A percentile compares a stretch with the other conserved stretches of the same genome.
phyloP scores from a whole-genome alignment of 1,139 yeast species.

The Yamadazyma aaseri region DNA sequence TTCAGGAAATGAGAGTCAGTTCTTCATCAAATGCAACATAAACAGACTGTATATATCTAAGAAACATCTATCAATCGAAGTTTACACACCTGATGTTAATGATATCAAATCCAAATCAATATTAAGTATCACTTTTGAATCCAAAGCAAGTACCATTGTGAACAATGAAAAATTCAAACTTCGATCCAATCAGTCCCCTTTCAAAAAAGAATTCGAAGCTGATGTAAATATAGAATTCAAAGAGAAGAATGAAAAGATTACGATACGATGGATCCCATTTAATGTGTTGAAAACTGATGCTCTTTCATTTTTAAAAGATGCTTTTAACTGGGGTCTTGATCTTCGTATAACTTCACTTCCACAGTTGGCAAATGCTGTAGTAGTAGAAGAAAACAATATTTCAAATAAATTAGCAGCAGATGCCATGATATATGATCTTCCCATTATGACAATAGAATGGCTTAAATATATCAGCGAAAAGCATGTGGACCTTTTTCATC shows the following conservation, averaged over 20 bases:
- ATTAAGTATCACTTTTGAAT: constrained; percentile 23
- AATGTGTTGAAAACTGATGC: constrained; percentile 6
- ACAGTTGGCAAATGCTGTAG: constrained; percentile 5
- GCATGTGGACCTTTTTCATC: constrained; percentile 2
- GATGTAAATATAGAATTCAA: constrained; percentile 21
- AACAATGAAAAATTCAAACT: constrained; percentile 28
- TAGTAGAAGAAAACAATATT: constrained; percentile 3
- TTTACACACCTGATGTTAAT: constrained; percentile 7
- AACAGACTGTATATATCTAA: constrained; percentile 30
- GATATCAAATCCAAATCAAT: constrained; percentile 15
- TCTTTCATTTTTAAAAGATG: constrained; percentile 7
- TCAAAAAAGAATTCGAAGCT: constrained; percentile 15
- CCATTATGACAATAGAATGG: constrained; percentile 10
- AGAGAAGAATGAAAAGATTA: constrained; percentile 17
- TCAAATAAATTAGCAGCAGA: constrained; percentile 6
- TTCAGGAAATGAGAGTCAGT: constrained; percentile 17
- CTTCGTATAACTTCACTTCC: constrained; percentile 22
- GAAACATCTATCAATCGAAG: constrained; percentile 25
- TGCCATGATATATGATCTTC: constrained; percentile 9
- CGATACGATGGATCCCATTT: constrained; percentile 26
- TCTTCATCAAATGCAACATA: constrained; percentile 18
- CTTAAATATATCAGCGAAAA: constrained; percentile 2
- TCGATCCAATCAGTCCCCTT: constrained; percentile 17
- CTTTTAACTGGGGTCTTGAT: constrained; percentile 21
- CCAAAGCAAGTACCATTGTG: constrained; percentile 31